phyloP scores from a whole-genome alignment of 2,329 filamentous ascomycete genomes.

The Massarina eburnea region DNA sequence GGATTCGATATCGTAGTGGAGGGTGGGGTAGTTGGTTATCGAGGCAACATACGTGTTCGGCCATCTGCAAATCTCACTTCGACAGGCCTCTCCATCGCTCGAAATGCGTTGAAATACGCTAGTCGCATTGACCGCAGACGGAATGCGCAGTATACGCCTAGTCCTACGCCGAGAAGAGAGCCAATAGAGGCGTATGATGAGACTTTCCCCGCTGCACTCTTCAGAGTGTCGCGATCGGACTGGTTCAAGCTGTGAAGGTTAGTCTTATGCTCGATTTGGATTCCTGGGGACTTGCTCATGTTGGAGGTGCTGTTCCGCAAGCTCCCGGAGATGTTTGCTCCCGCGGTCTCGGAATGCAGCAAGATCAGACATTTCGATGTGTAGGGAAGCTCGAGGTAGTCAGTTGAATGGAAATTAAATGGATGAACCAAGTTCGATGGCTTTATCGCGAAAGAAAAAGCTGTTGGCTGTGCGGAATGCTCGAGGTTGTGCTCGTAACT shows the following conservation, averaged over 20 bases:
- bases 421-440: neutral
- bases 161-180: constrained; percentile 60
- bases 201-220: constrained; percentile 58
- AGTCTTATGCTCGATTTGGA: constrained; percentile 2
- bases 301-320: constrained; percentile 37
- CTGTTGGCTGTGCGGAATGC: neutral
- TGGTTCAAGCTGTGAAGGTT: constrained; percentile 46
- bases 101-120: constrained; percentile 64
- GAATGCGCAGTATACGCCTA: constrained; percentile 58
- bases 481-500: neutral
- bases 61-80: constrained; percentile 65
- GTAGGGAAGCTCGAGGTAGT: neutral
- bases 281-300: constrained; percentile 31
- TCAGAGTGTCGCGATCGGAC: constrained; percentile 61
- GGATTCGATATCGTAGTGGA: neutral
- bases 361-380: constrained; percentile 26
- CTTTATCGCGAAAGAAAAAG: neutral
- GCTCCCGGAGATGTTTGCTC: constrained; percentile 29
- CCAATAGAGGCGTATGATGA: constrained; percentile 59
- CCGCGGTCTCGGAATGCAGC: constrained; percentile 33
- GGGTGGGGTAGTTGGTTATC: neutral
- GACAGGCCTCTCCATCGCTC: constrained; percentile 62
- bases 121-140: constrained; percentile 58
- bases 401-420: neutral
- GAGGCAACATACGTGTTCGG: constrained; percentile 50